These are phyloP conservation scores for Salix suchowensis DNA, from an alignment of 345 rosid species.

Conservation along the genomic window DNA sequence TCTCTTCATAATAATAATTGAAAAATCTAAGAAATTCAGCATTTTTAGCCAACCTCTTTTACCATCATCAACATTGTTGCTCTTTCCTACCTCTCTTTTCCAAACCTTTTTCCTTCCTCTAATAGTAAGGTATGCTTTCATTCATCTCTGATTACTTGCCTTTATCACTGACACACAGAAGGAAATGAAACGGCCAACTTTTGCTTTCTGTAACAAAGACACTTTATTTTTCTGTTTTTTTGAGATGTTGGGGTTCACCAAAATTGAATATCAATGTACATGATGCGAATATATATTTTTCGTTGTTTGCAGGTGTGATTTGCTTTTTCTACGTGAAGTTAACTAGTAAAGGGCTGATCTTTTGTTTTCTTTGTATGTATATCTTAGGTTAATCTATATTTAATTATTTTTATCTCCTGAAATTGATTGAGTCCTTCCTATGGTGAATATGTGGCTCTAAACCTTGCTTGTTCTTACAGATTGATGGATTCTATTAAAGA, in stretches of 20 bases:
- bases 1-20: neutral
- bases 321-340: neutral
- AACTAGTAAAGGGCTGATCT: neutral
- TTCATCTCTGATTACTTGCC: neutral
- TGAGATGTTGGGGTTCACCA: neutral
- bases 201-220: neutral
- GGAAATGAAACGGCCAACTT: neutral
- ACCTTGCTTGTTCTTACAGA: neutral
- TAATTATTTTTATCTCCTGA: neutral
- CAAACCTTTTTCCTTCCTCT: neutral
- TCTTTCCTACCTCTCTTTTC: neutral
- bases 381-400: neutral
- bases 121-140: neutral
- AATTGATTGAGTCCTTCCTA: neutral
- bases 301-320: neutral
- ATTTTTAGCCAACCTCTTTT: neutral
- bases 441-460: neutral
- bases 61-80: neutral
- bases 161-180: neutral
- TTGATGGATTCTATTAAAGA: neutral
- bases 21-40: neutral
- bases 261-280: too few relatives aligned
- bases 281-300: too few relatives aligned
- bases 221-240: neutral
- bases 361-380: neutral